phyloP scores from a whole-genome alignment of 768 basidiomycete genomes.

The Basidioascus undulatus region DNA sequence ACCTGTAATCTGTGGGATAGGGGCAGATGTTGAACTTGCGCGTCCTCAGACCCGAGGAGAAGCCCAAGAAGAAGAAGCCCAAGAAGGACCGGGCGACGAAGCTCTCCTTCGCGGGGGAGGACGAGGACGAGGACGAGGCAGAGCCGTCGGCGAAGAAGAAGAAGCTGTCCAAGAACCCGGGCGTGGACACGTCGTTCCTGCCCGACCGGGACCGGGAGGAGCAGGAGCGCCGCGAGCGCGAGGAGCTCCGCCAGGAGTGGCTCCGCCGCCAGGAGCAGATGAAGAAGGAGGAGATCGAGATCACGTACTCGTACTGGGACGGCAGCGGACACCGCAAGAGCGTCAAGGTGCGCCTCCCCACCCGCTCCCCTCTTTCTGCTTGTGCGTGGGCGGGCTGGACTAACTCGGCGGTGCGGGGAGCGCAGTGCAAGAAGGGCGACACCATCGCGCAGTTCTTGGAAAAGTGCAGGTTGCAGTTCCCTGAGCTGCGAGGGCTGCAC shows the following conservation, averaged over 20 bases:
- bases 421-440: conserved; percentile 91
- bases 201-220: conserved; percentile 96
- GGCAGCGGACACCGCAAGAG: conserved; percentile 89
- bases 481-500: conserved; percentile 66
- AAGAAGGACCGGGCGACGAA: conserved; percentile 75
- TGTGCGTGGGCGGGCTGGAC: not conserved
- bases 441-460: conserved; percentile 65
- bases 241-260: conserved; percentile 76
- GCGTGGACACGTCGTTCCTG: conserved; percentile 91
- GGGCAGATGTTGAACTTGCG: too few relatives aligned
- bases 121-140: conserved; percentile 29
- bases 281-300: conserved; percentile 52
- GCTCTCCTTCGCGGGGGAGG: conserved; percentile 74
- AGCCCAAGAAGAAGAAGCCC: conserved; percentile 73
- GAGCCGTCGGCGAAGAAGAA: conserved; percentile 31
- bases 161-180: conserved; percentile 80
- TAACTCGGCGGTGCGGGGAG: not conserved
- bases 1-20: too few relatives aligned
- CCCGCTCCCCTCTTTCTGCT: not conserved
- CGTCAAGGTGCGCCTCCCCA: conserved; percentile 38
- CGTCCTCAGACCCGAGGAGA: too few relatives aligned
- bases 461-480: conserved; percentile 78
- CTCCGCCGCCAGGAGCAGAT: conserved; percentile 43
- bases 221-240: conserved; percentile 64
- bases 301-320: conserved; percentile 95